These are phyloP conservation scores for Glycine latifolia DNA, from an alignment of 306 rosid species.

Conservation along the genomic window DNA sequence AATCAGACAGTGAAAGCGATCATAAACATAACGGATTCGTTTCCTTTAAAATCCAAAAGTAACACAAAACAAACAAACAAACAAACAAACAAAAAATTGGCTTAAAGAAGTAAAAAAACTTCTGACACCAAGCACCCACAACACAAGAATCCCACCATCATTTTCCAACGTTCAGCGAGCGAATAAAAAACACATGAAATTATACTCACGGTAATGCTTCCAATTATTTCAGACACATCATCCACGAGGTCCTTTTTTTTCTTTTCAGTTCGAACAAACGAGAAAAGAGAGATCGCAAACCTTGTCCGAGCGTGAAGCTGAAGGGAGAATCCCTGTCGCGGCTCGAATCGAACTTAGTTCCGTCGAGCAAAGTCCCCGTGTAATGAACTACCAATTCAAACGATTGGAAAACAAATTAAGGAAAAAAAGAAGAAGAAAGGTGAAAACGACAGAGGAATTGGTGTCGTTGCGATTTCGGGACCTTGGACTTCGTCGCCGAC, in stretches of 20 bases:
- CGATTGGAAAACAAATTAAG: background rate
- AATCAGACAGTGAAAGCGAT: background rate
- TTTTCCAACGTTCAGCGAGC: background rate
- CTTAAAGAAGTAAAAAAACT: background rate
- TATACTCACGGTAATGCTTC: background rate
- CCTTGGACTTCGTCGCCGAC: conserved; percentile 96
- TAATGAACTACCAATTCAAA: conserved; percentile 68
- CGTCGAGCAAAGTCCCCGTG: conserved; percentile 90
- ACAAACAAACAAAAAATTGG: too few species aligned
- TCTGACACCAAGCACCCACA: too few species aligned
- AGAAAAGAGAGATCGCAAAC: conserved; percentile 40
- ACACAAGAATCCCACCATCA: too few species aligned
- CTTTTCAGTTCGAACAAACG: background rate
- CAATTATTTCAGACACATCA: background rate
- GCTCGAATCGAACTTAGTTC: conserved; percentile 93
- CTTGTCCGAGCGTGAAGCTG: conserved; percentile 94
- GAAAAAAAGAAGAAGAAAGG: background rate
- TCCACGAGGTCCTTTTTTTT: background rate
- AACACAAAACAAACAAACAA: too few species aligned
- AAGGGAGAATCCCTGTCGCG: conserved; percentile 77
- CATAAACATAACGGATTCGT: too few species aligned
- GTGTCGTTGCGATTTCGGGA: background rate
- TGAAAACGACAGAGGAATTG: background rate
- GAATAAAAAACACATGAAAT: background rate
- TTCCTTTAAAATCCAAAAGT: too few species aligned